Conservation (phyloP, 2,329 filamentous ascomycete species). For the Stenocarpella maydis region DNA sequence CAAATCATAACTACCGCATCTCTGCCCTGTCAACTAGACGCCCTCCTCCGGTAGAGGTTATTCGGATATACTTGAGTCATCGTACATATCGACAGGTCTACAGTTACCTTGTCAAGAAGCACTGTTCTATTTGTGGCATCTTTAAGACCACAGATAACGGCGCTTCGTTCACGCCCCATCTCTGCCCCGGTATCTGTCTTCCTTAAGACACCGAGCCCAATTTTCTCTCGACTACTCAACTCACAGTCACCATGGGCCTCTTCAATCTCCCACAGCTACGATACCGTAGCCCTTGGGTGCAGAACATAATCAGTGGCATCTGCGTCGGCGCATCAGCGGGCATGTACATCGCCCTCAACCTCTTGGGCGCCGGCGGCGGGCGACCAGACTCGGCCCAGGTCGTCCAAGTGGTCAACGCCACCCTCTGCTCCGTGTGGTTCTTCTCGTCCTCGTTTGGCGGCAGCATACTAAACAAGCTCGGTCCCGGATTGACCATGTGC, state of each 20-base stretch:
- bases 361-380: slow-evolving; percentile 43
- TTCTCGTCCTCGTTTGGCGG: slow-evolving; percentile 41
- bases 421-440: slow-evolving; percentile 43
- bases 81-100: background rate
- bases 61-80: background rate
- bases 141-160: background rate
- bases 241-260: background rate
- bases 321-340: slow-evolving; percentile 13
- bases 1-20: background rate
- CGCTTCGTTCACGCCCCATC: background rate
- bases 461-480: slow-evolving; percentile 41
- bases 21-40: background rate
- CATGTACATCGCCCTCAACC: slow-evolving; percentile 16
- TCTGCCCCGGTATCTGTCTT: background rate
- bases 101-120: background rate
- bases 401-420: slow-evolving; percentile 42
- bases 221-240: fast-evolving
- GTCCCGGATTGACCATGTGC: slow-evolving; percentile 38
- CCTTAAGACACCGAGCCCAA: background rate
- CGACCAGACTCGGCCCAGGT: slow-evolving; percentile 40
- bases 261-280: slow-evolving; percentile 6
- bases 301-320: slow-evolving; percentile 15
- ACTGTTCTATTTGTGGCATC: background rate
- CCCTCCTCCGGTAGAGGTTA: background rate
- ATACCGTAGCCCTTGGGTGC: background rate